Percentiles rank a stretch among this genome's conserved stretches.
Conservation (phyloP, 352 stramenopile genomes). For the Aphanomyces stellatus region DNA sequence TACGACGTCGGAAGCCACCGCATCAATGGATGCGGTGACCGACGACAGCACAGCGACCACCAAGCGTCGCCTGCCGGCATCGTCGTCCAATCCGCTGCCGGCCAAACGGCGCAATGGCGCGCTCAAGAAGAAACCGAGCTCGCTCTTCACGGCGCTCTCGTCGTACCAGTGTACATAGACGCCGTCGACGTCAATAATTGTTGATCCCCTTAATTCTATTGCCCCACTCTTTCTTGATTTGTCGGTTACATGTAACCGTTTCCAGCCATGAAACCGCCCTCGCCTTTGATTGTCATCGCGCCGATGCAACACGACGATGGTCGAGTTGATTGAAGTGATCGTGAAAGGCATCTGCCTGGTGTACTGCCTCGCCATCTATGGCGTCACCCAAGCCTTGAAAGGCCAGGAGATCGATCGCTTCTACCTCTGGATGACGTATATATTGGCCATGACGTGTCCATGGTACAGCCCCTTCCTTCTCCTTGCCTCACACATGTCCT, state of each 20-base stretch:
- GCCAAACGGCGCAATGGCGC: conserved; percentile 19
- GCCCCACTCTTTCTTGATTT: too few relatives aligned
- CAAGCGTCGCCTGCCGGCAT: neutral
- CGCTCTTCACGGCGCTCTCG: conserved; percentile 59
- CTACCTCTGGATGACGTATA: conserved; percentile 73
- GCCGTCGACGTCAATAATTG: neutral
- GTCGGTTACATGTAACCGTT: neutral
- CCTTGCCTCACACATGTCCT: neutral
- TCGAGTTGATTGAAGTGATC: conserved; percentile 14
- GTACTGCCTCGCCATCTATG: conserved; percentile 6
- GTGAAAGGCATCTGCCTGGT: neutral
- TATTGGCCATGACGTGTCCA: conserved; percentile 74
- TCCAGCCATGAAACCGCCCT: neutral
- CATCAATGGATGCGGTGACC: neutral
- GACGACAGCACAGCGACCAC: conserved; percentile 16
- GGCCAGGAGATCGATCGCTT: conserved; percentile 20
- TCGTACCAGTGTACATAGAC: conserved; percentile 43
- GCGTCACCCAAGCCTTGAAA: neutral
- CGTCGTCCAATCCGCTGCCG: neutral
- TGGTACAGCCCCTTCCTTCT: conserved; percentile 30
- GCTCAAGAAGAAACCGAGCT: conserved; percentile 39
- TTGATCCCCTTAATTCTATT: too few relatives aligned
- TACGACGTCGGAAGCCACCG: conserved; percentile 25
- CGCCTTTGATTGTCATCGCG: neutral
- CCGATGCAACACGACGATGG: neutral